Base-by-base conservation (phyloP, 768 basidiomycete genomes). In the Amanita polypyramis region DNA sequence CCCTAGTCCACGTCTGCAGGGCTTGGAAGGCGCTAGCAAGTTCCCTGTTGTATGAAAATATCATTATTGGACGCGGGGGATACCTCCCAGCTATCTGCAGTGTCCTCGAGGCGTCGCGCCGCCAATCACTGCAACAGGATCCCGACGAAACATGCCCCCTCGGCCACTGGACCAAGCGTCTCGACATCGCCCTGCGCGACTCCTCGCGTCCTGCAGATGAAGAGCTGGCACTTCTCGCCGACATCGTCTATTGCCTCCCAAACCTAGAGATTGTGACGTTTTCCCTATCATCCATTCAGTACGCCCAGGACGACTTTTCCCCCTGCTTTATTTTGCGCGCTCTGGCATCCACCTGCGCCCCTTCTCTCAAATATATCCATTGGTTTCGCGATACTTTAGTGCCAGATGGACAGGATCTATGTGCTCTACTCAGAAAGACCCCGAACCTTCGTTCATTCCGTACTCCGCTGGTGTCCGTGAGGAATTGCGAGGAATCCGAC, bases 1-100 rank as follows among this genome's bases (percentile, higher is more conserved):
- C 53, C 52, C 45, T 62, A 29, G 53, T 60, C 9, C 54, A 51
- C 10, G 62, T 62, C 11, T 64, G 57, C 51, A 62, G 54, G 25
- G 25, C 56, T 25, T 64, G 61, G 60, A 51, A 56, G 12, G 47
- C 45, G 4, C 41, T 60, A 34, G 52, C 54, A 14, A 45, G 45
- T 7, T 59, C 57, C 12, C 55, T 56, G 29, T 57, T 62, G 32
- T 65, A 60, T 47, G 58, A 62, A 45, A 56, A 53, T 42, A 36
- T 61, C 21, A 33, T 54, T 25, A 51, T 62, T 21, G 36, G 49
- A 37, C 41, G 41, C 1, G 42, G 42, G 14, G 17, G 35, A 5
- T 29, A 29, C 19, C 49, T 50, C 4, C 15, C 34, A n/a, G n/a
- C 30, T 29, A 35, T 50, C 11, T 44, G 34, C 43, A 42, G 23